Evolutionary conservation across 257 asterid genomes (phyloP).

Genomic region (Przewalskia tangutica): DNA sequence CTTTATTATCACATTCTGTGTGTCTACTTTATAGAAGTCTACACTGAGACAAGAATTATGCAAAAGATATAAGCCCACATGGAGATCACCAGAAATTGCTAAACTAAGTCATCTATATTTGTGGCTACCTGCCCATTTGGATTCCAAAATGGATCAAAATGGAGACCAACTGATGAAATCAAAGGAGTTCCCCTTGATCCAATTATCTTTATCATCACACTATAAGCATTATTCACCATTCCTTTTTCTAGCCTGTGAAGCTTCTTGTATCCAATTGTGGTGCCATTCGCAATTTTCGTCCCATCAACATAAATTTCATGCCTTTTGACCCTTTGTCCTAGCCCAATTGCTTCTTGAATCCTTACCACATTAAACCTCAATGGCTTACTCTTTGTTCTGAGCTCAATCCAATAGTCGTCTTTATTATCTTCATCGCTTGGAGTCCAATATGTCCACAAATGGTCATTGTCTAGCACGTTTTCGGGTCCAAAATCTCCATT

Average conservation of each 20-base stretch:
- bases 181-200: conserved; percentile 67
- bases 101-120: background rate
- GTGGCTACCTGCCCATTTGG: conserved; percentile 18
- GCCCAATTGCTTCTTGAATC: conserved; percentile 85
- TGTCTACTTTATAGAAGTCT: background rate
- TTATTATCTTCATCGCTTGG: conserved; percentile 36
- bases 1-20: background rate
- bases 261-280: conserved; percentile 79
- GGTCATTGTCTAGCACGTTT: conserved; percentile 58
- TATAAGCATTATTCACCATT: conserved; percentile 26
- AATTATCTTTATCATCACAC: conserved; percentile 46
- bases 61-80: background rate
- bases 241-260: conserved; percentile 67
- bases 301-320: conserved; percentile 62
- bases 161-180: conserved; percentile 73
- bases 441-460: conserved; percentile 86
- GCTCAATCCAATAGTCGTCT: conserved; percentile 50
- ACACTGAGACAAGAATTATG: background rate
- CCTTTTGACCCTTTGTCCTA: conserved; percentile 62
- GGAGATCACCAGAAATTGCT: background rate
- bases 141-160: conserved; percentile 85
- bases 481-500: conserved; percentile 44
- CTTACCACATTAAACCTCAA: conserved; percentile 66
- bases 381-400: conserved; percentile 20
- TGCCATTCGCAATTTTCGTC: conserved; percentile 37